phyloP scores from a whole-genome alignment of 2,329 filamentous ascomycete genomes.

The Fusarium sp. region DNA sequence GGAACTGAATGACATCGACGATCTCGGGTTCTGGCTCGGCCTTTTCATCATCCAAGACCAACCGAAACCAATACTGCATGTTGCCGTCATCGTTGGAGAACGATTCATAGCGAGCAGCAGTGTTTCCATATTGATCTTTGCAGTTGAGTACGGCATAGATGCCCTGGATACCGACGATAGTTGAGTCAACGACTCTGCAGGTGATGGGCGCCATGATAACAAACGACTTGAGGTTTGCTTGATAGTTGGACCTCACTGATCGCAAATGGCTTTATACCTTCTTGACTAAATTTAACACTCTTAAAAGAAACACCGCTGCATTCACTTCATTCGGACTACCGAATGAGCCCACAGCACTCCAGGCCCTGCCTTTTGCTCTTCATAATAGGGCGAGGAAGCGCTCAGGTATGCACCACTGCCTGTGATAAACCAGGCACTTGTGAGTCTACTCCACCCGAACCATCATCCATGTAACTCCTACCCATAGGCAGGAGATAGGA shows the following conservation, averaged over 20 bases:
- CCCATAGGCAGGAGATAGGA: too few species aligned
- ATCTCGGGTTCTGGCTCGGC: not conserved
- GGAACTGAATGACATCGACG: not conserved
- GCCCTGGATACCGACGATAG: slow-evolving; percentile 1
- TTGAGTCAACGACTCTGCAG: slow-evolving; percentile 6
- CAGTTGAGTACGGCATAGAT: slow-evolving; percentile 17
- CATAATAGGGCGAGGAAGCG: too few species aligned
- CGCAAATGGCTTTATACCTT: not conserved
- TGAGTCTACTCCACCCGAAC: too few species aligned
- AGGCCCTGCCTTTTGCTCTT: too few species aligned
- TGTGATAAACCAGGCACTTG: too few species aligned
- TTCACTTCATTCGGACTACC: too few species aligned
- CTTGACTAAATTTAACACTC: not conserved
- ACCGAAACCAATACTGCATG: slow-evolving; percentile 15
- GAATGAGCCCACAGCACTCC: too few species aligned
- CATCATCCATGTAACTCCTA: too few species aligned
- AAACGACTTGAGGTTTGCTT: not conserved
- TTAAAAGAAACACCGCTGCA: not conserved
- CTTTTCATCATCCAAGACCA: not conserved
- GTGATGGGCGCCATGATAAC: slow-evolving; percentile 7
- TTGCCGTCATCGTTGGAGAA: slow-evolving; percentile 10
- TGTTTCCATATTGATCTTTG: slow-evolving; percentile 1
- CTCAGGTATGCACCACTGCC: too few species aligned
- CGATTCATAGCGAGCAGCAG: slow-evolving; percentile 1
- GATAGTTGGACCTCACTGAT: not conserved